These are phyloP conservation scores for Middelhovenomyces tepae DNA, from an alignment of 805 yeast genomes.

Conservation along the genomic window DNA sequence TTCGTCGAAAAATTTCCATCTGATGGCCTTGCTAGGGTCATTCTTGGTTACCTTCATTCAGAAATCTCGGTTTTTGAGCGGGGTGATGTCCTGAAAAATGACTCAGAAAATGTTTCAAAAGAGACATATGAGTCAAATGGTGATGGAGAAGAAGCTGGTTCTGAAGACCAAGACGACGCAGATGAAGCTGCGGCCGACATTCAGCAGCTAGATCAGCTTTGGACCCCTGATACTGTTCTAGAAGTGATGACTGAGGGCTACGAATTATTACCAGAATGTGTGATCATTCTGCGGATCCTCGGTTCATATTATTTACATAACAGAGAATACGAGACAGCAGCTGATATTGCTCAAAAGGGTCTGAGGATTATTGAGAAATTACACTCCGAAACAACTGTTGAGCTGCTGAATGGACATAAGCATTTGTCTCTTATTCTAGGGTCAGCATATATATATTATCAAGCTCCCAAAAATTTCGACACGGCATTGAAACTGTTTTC, in stretches of 20 bases:
- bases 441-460: constrained; percentile 68
- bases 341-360: constrained; percentile 52
- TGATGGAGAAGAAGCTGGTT: constrained; percentile 11
- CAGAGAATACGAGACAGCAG: constrained; percentile 55
- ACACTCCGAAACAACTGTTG: constrained; percentile 38
- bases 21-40: constrained; percentile 52
- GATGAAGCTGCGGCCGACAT: constrained; percentile 9
- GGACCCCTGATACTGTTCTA: constrained; percentile 40
- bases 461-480: constrained; percentile 80
- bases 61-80: constrained; percentile 57
- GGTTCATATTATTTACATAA: constrained; percentile 50
- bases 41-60: constrained; percentile 57
- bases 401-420: constrained; percentile 43
- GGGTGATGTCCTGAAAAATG: constrained; percentile 17
- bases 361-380: constrained; percentile 37
- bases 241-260: constrained; percentile 45
- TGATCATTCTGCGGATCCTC: constrained; percentile 58
- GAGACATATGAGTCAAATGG: constrained; percentile 19
- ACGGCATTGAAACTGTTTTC: constrained; percentile 69
- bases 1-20: constrained; percentile 49
- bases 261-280: constrained; percentile 30
- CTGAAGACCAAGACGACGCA: constrained; percentile 18
- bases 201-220: constrained; percentile 18
- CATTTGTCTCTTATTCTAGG: constrained; percentile 63
- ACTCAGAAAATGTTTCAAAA: constrained; percentile 13